Evolutionary conservation across 257 asterid species (phyloP).

Genomic region (Salvia splendens): DNA sequence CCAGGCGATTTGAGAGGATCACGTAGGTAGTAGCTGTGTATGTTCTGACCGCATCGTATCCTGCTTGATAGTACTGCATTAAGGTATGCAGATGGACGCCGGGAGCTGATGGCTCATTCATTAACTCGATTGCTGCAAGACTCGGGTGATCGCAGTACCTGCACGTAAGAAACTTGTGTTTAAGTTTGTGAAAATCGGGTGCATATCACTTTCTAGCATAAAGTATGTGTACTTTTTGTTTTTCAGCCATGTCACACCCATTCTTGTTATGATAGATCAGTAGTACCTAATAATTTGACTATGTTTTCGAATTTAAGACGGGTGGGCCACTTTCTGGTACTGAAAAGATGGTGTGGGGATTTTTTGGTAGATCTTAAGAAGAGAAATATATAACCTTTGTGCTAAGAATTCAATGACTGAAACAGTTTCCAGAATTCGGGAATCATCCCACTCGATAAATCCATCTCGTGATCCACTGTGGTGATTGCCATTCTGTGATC

Average conservation of each 20-base stretch:
- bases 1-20: conserved; percentile 48
- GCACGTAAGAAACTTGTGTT: background rate
- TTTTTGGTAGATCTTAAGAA: background rate
- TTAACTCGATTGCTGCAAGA: conserved; percentile 48
- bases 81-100: conserved; percentile 40
- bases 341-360: no score
- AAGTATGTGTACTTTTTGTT: no score
- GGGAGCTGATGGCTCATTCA: conserved; percentile 52
- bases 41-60: conserved; percentile 49
- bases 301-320: no score
- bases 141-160: conserved; percentile 46
- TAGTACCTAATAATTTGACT: no score
- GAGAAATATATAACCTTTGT: conserved; percentile 35
- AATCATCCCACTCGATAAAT: conserved; percentile 49
- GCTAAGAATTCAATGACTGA: conserved; percentile 50
- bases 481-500: conserved; percentile 58
- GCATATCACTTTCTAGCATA: no score
- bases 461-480: conserved; percentile 58
- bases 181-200: background rate
- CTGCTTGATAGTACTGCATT: conserved; percentile 44
- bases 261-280: no score
- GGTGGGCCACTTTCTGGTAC: no score
- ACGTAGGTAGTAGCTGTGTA: conserved; percentile 42
- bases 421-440: conserved; percentile 44
- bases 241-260: no score